Evolutionary conservation across 768 basidiomycete genomes (phyloP).

Genomic region (Pleurotus giganteus): DNA sequence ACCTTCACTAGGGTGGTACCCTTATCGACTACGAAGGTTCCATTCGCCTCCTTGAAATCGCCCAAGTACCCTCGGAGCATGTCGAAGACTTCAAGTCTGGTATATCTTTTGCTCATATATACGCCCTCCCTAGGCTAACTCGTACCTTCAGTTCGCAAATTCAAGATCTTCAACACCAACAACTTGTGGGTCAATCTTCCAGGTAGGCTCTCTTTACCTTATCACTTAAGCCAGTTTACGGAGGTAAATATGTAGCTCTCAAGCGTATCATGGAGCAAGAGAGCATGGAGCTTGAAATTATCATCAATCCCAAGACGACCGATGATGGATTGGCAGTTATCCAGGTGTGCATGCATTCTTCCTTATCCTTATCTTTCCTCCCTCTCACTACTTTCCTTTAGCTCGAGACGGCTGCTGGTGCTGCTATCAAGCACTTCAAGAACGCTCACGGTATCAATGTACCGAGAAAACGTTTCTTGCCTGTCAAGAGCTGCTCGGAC

Average conservation of each 20-base stretch:
- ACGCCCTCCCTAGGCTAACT: background rate
- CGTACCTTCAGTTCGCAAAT: constrained; percentile 49
- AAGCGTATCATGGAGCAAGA: constrained; percentile 89
- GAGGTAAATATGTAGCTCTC: constrained; percentile 49
- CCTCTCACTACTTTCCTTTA: constrained; percentile 24
- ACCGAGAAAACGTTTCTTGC: constrained; percentile 90
- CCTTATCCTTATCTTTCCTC: background rate
- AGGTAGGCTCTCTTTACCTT: constrained; percentile 38
- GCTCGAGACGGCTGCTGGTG: constrained; percentile 91
- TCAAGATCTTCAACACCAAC: constrained; percentile 81
- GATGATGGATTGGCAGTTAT: constrained; percentile 87
- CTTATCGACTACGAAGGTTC: constrained; percentile 90
- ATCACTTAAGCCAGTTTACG: background rate
- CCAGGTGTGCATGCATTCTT: constrained; percentile 41
- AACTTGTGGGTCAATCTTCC: constrained; percentile 76
- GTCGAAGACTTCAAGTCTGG: constrained; percentile 91
- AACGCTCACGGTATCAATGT: constrained; percentile 94
- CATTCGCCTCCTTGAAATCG: constrained; percentile 87
- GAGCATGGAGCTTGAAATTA: constrained; percentile 90
- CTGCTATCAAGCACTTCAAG: constrained; percentile 91
- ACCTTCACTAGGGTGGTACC: constrained; percentile 64
- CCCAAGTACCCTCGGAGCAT: constrained; percentile 91
- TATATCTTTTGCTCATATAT: constrained; percentile 21
- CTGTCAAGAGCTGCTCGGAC: constrained; percentile 86
- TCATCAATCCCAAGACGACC: constrained; percentile 86